Evolutionary conservation across 1,284 basidiomycete species (phyloP), one percentile per base, ranked within the genome.

Genomic region (Austroboletus novae-zelandiae): DNA sequence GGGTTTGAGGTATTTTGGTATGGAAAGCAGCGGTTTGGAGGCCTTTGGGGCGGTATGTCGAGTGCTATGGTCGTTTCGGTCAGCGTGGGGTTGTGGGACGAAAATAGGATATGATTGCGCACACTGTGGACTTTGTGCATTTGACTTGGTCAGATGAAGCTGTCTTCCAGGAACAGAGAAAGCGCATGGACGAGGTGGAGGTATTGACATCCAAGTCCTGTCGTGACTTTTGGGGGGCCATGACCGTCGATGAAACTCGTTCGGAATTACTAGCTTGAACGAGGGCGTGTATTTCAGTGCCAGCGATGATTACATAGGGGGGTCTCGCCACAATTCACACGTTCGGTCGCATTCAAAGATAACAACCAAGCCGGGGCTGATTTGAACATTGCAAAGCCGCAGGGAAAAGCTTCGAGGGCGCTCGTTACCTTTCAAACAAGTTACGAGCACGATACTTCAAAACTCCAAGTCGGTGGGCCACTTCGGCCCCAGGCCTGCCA

Each of bases 71-170:
- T 4, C 2, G 14, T 13, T 15, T 39, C 18, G 8, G 43, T 58
- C 37, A 58, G 55, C 6, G 29, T 14, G n/a, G 20, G 15, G 14
- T 36, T 15, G 34, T 36, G 43, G 35, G 5, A 11, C 7, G 11
- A 15, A 37, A 17, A 41, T 17, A n/a, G n/a, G 13, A 9, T 5
- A 32, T n/a, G 15, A 32, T 10, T 36, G 44, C 51, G 50, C 45
- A 58, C 57, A 20, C 9, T 34, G n/a, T 41, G 17, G 36, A 15
- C 31, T 45, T 27, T 25, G 29, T 30, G 42, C 25, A 20, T 20
- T 55, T 15, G 5, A 15, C 47, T 10, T 17, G 11, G 39, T 48
- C 43, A 0, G 44, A 2, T 3, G 35, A 17, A 2, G 23, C 20
- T 3, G n/a, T 31, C 5, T 23, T 20, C 1, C 39, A 41, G 46